Conservation (phyloP, 768 basidiomycete species). For the Podaxis rugospora region DNA sequence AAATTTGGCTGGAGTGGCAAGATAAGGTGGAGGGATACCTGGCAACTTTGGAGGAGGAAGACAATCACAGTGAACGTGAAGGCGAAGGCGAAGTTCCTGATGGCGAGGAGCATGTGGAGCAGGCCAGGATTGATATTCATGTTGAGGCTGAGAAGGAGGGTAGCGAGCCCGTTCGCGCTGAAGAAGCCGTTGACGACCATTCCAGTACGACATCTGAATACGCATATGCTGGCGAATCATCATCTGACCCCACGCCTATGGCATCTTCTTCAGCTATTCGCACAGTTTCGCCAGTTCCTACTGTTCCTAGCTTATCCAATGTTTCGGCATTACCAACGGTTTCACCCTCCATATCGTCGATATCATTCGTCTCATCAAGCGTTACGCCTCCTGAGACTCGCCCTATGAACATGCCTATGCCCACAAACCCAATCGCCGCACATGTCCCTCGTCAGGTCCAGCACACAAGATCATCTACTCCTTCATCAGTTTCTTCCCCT, state of each 20-base stretch:
- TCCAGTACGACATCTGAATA: slow-evolving; percentile 67
- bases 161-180: slow-evolving; percentile 7
- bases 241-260: slow-evolving; percentile 68
- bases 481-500: slow-evolving; percentile 85
- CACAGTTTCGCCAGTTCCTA: slow-evolving; percentile 37
- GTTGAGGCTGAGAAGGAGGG: neutral
- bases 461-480: slow-evolving; percentile 76
- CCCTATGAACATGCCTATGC: slow-evolving; percentile 12
- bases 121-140: slow-evolving; percentile 14
- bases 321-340: neutral
- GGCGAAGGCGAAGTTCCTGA: slow-evolving; percentile 24
- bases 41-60: slow-evolving; percentile 48
- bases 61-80: slow-evolving; percentile 39
- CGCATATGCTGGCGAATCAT: slow-evolving; percentile 40
- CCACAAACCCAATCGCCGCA: slow-evolving; percentile 17
- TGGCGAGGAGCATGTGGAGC: slow-evolving; percentile 35
- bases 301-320: slow-evolving; percentile 15
- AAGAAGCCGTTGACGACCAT: slow-evolving; percentile 39
- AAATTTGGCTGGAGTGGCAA: slow-evolving; percentile 97
- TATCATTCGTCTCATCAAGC: slow-evolving; percentile 10
- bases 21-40: slow-evolving; percentile 74
- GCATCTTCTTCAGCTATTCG: slow-evolving; percentile 32
- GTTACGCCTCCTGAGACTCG: slow-evolving; percentile 22
- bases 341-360: slow-evolving; percentile 25
- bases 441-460: slow-evolving; percentile 41